Evolutionary conservation across 352 stramenopile species (phyloP), one percentile per base, ranked within the genome.

Genomic region (Phytophthora meadii): DNA sequence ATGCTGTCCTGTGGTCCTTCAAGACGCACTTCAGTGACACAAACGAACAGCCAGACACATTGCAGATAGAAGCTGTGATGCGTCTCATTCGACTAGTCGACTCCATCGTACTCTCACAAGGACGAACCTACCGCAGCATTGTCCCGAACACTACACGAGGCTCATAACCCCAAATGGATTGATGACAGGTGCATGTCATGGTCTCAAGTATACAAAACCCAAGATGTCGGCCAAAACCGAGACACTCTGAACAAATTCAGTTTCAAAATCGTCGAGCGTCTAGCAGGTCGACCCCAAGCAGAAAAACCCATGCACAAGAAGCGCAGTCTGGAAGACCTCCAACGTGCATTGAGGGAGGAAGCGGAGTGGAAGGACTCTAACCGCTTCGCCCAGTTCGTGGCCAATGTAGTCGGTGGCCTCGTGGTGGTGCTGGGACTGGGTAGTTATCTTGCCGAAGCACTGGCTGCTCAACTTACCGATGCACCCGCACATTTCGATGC

Each of bases 291-390:
- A 48, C 47, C 22, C 46, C 17, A 53, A 28, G 41, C 41, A 28
- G 15, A 22, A 22, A 17, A 22, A 17, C 56, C 25, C 46, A 65
- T 73, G 52, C 65, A 40, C 47, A 73, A 69, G 65, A 73, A 73
- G 40, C 65, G 65, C 25, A 73, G 65, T 30, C 40, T 69, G 6
- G 65, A 73, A 34, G 52, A 73, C 28, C 44, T 73, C 10, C 59
- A 73, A 37, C 58, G 58, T 8, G 65, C 59, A 2, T 11, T 69
- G 45, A 45, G 47, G 14, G 65, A 73, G 41, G 70, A 72, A 28
- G 68, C 70, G 4, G 65, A 65, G 56, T 90, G 82, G 82, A 89
- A 88, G 58, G 76, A 89, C 66, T 78, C 76, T 55, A 74, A 86
- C 8, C 80, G 80, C 36, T 62, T 89, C 46, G 82, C 80, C 40